These are phyloP conservation scores for Auriculariales sp. DNA, from an alignment of 768 basidiomycete species.

Conservation along the genomic window DNA sequence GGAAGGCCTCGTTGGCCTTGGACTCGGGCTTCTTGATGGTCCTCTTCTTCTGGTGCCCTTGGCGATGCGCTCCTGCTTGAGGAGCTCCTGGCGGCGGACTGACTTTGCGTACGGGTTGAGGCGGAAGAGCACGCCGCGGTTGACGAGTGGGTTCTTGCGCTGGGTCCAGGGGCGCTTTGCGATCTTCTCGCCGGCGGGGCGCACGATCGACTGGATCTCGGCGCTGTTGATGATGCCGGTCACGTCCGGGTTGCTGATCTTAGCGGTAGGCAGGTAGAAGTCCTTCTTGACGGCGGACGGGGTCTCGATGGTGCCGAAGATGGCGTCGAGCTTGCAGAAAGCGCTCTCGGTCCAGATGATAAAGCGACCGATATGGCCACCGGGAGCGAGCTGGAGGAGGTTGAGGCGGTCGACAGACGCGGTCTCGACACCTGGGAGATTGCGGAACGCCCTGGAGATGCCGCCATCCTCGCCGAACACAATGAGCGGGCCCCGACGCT, in stretches of 20 bases:
- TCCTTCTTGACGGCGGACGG: constrained; percentile 77
- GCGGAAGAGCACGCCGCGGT: constrained; percentile 90
- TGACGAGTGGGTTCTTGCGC: constrained; percentile 96
- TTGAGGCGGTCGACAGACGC: constrained; percentile 90
- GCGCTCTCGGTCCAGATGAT: constrained; percentile 98
- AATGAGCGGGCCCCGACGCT: constrained; percentile 92
- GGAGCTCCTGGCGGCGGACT: constrained; percentile 73
- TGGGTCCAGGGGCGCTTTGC: constrained; percentile 96
- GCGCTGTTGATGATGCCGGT: constrained; percentile 96
- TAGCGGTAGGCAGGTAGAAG: constrained; percentile 83
- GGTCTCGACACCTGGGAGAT: constrained; percentile 94
- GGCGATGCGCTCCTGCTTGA: constrained; percentile 67
- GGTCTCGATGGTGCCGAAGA: constrained; percentile 92
- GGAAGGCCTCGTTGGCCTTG: constrained; percentile 67
- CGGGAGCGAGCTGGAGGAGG: constrained; percentile 96
- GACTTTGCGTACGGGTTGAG: constrained; percentile 98
- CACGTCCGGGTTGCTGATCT: constrained; percentile 94
- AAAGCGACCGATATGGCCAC: constrained; percentile 98
- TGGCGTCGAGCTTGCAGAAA: constrained; percentile 81
- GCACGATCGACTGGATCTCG: constrained; percentile 94
- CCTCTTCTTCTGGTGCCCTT: constrained; percentile 45
- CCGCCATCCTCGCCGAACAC: constrained; percentile 97
- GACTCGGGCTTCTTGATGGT: constrained; percentile 37
- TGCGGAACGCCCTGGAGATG: constrained; percentile 96
- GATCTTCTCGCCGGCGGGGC: constrained; percentile 69